phyloP scores from a whole-genome alignment of 495 filamentous ascomycete genomes.

The Penicillium daleae region DNA sequence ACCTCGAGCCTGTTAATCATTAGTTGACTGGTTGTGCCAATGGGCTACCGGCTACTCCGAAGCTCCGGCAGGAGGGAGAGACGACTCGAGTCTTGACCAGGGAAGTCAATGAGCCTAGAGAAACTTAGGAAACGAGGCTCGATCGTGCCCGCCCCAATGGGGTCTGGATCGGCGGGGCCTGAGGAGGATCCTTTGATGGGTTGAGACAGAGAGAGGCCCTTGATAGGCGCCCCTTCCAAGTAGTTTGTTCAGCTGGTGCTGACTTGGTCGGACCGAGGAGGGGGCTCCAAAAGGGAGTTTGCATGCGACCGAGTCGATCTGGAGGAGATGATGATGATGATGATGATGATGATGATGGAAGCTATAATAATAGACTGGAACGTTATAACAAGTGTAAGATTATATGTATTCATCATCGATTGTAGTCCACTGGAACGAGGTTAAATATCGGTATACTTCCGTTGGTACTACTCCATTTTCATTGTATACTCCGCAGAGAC shows the following conservation, averaged over 20 bases:
- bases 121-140: neutral
- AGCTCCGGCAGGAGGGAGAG: neutral
- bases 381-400: too few relatives aligned
- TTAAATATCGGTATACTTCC: too few relatives aligned
- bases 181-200: conserved; percentile 4
- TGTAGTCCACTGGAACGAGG: too few relatives aligned
- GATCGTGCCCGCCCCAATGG: conserved; percentile 7
- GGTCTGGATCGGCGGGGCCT: conserved; percentile 26
- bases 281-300: neutral
- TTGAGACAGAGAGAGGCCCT: neutral
- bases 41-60: neutral
- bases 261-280: conserved; percentile 7
- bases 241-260: conserved; percentile 15
- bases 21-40: neutral
- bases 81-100: too few relatives aligned
- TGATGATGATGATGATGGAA: neutral
- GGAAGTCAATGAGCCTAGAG: neutral
- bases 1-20: neutral
- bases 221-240: conserved; percentile 13
- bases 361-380: too few relatives aligned
- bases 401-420: too few relatives aligned
- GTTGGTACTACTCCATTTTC: neutral
- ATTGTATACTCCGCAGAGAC: too few relatives aligned
- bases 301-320: neutral
- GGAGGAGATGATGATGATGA: neutral